Evolutionary conservation across 2,329 filamentous ascomycete genomes (phyloP), one percentile per base, ranked within the genome.

Genomic region (Blastomyces parvus): DNA sequence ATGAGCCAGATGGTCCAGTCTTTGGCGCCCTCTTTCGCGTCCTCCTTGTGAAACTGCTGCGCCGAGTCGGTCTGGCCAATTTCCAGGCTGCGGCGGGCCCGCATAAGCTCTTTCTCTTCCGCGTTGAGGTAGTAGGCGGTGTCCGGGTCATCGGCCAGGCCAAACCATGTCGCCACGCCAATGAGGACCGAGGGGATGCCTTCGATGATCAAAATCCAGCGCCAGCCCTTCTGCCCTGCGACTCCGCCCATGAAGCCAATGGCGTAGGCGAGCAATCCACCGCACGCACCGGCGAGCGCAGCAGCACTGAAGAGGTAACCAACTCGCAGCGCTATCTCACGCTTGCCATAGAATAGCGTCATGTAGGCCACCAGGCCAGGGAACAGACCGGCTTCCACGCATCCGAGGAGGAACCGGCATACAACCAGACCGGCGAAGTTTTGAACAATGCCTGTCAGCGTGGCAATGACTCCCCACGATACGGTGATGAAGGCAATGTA

Each of bases 1-100:
- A 91, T 91, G 0, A 82, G 76, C 81, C 86, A 90, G 30, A 90
- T 84, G 72, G 88, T 91, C 88, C 88, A 91, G 74, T 93, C 89
- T 66, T 79, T 82, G 64, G 89, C 84, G 0, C 86, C 88, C 62
- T 83, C 83, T 66, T 81, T 77, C 70, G 90, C 87, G 69, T 92
- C 89, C 9, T 76, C 72, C 75, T 82, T 84, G 67, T 84, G 80
- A 67, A 86, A 83, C 36, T 81, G 74, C 48, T 83, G 78, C 0
- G 81, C 80, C 1, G 78, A 79, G 30, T 77, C 76, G 0, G 77
- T 80, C 57, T 80, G 77, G 4, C 79, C 79, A 30, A 81, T 77
- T 67, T 86, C 80, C 0, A 79, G 77, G 19, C 76, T 75, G n/a
- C 82, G 79, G 2, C 81, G 76, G 2, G 75, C 71, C 0, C 75